Base-by-base conservation (phyloP, 202 grass and related monocot species). In the Schoenoplectus triqueter region DNA sequence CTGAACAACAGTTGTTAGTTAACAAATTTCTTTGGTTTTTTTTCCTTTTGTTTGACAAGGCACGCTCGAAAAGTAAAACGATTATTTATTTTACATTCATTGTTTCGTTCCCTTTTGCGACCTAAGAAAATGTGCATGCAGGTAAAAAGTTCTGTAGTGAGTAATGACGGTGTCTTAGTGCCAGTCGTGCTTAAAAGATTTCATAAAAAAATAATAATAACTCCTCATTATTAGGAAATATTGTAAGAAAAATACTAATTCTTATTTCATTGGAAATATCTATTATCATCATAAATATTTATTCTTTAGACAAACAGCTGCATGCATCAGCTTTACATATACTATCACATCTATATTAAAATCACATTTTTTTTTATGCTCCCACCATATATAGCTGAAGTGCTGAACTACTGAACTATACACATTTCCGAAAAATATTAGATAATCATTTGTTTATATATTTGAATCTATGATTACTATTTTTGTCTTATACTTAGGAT, bases 61-160 rank as follows among this genome's bases (percentile, higher is more conserved):
- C 80, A 82, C 46, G 80, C 80, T 82, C 39, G 19, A 68, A 82
- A 82, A 82, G 80, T 64, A 56, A 61, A 82, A 56, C 10, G n/a
- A 80, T 80, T 44, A 17, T 80, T 80, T 2, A 64, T 55, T 40
- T 80, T 46, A 48, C 31, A 80, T 80, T 62, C 19, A 81, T 81
- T 63, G 64, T 78, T 61, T 46, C 56, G 20, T 49, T 69, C 41
- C 22, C 18, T 82, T 48, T 21, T 82, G 6, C 22, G 1, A 39
- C 62, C 47, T 69, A 54, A 52, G 18, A 82, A 62, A 41, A 67
- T 82, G 64, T 69, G 59, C 62, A n/a, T 69, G 59, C 62, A n/a
- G 48, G 52, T 51, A 49, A 51, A 82, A 82, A 51, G 44, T 22
- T 51, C 1, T 18, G 40, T 82, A 31, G 1, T 31, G 31, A 31